These are phyloP conservation scores for Metschnikowia shivogae DNA, from an alignment of 805 yeast genomes.

Conservation along the genomic window DNA sequence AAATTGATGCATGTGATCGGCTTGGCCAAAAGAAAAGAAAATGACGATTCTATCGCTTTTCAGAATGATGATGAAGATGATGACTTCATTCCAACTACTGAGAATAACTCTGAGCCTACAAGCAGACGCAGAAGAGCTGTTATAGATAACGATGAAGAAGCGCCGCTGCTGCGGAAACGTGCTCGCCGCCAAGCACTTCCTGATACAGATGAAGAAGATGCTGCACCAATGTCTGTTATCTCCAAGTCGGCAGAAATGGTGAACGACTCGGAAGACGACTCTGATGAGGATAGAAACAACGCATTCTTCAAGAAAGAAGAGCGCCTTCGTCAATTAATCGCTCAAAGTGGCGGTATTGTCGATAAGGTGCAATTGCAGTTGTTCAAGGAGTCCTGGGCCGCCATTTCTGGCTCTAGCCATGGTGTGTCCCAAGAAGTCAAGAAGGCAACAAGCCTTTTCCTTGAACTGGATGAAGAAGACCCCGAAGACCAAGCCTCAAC, in stretches of 20 bases:
- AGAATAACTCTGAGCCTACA: not conserved
- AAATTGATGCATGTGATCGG: slow-evolving; percentile 13
- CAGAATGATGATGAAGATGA: slow-evolving; percentile 19
- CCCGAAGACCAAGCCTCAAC: not conserved
- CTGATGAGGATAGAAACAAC: slow-evolving; percentile 51
- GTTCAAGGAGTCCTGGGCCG: slow-evolving; percentile 17
- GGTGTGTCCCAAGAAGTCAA: slow-evolving; percentile 9
- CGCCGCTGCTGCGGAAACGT: slow-evolving; percentile 1
- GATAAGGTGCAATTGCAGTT: slow-evolving; percentile 18
- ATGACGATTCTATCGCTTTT: slow-evolving; percentile 13
- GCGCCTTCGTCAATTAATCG: slow-evolving; percentile 39
- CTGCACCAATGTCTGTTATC: not conserved
- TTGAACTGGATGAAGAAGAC: slow-evolving; percentile 15
- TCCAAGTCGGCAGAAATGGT: slow-evolving; percentile 49
- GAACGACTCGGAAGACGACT: slow-evolving; percentile 59
- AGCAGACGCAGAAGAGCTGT: slow-evolving; percentile 1
- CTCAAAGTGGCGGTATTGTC: slow-evolving; percentile 36
- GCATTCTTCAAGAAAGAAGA: slow-evolving; percentile 56
- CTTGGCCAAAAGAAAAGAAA: slow-evolving; percentile 16
- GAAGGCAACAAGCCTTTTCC: slow-evolving; percentile 14
- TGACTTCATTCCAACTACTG: slow-evolving; percentile 13
- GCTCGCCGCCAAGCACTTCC: slow-evolving; percentile 4
- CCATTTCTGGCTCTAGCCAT: slow-evolving; percentile 5
- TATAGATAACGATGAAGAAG: slow-evolving; percentile 1
- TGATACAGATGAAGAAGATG: slow-evolving; percentile 3